These are phyloP conservation scores for Phytophthora multivora DNA, from an alignment of 352 stramenopile genomes.

Conservation along the genomic window DNA sequence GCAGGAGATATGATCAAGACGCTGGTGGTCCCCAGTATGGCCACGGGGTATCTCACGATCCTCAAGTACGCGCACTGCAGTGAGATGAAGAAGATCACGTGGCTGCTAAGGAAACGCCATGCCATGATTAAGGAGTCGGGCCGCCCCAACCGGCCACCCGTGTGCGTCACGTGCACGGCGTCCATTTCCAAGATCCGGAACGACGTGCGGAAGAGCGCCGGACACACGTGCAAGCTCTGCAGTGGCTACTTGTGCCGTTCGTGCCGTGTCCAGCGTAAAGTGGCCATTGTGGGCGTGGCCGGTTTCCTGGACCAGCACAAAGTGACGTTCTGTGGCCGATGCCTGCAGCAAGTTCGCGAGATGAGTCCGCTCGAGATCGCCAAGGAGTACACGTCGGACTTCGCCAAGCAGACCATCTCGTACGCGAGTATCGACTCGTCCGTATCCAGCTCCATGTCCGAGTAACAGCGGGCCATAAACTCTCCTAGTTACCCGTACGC, in stretches of 20 bases:
- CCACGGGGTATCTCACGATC: conserved; percentile 23
- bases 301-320: conserved; percentile 30
- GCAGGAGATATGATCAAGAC: conserved; percentile 35
- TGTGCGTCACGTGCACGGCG: conserved; percentile 29
- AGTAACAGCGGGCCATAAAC: not conserved
- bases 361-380: conserved; percentile 24
- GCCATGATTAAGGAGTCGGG: conserved; percentile 8
- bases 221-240: conserved; percentile 39
- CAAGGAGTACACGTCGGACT: conserved; percentile 11
- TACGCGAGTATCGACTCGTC: conserved; percentile 14
- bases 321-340: conserved; percentile 31
- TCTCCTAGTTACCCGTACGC: too few species aligned
- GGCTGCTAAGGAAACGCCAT: conserved; percentile 27
- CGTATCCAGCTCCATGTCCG: conserved; percentile 10
- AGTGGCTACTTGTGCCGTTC: conserved; percentile 34
- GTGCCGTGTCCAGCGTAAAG: conserved; percentile 39
- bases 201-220: too few species aligned
- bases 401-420: conserved; percentile 15
- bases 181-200: conserved; percentile 1
- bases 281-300: conserved; percentile 28
- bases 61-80: conserved; percentile 38
- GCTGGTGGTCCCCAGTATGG: conserved; percentile 22
- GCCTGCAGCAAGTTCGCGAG: conserved; percentile 18
- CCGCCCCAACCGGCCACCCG: conserved; percentile 3
- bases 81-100: conserved; percentile 40